phyloP scores from a whole-genome alignment of 768 basidiomycete genomes.

The Tulasnella sp. region DNA sequence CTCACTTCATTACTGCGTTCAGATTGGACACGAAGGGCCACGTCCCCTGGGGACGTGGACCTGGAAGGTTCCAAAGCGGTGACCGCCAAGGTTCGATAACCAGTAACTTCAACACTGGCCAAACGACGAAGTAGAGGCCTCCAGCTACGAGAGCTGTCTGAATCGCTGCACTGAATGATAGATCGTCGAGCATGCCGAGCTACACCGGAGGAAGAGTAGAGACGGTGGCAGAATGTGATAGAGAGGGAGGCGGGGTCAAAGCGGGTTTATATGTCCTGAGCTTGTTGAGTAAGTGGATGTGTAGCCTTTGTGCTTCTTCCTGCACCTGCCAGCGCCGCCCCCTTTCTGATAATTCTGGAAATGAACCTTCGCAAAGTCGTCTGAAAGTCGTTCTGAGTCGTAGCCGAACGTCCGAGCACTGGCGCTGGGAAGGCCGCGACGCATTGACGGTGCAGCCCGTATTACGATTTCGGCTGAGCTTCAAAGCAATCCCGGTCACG shows the following conservation, averaged over 20 bases:
- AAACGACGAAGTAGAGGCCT: slow-evolving; percentile 3
- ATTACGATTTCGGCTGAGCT: background rate
- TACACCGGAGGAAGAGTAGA: background rate
- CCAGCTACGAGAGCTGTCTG: background rate
- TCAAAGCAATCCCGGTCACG: background rate
- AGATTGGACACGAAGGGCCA: slow-evolving; percentile 46
- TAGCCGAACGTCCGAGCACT: background rate
- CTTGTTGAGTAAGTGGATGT: background rate
- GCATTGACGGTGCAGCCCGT: background rate
- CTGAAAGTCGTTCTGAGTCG: background rate
- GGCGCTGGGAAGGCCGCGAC: background rate
- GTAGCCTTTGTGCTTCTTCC: background rate
- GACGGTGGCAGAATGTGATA: background rate
- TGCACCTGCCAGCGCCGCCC: background rate
- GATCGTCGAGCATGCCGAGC: background rate
- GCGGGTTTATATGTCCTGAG: background rate
- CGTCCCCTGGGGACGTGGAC: slow-evolving; percentile 48
- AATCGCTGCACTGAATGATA: background rate
- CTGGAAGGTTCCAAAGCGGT: slow-evolving; percentile 49
- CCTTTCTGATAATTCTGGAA: background rate
- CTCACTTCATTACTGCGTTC: slow-evolving; percentile 44
- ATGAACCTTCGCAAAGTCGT: background rate
- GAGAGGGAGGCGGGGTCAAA: background rate
- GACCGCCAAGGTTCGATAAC: slow-evolving; percentile 42
- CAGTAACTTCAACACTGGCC: background rate